Conservation (phyloP, 176 grass and related monocot genomes). For the Zea luxurians region DNA sequence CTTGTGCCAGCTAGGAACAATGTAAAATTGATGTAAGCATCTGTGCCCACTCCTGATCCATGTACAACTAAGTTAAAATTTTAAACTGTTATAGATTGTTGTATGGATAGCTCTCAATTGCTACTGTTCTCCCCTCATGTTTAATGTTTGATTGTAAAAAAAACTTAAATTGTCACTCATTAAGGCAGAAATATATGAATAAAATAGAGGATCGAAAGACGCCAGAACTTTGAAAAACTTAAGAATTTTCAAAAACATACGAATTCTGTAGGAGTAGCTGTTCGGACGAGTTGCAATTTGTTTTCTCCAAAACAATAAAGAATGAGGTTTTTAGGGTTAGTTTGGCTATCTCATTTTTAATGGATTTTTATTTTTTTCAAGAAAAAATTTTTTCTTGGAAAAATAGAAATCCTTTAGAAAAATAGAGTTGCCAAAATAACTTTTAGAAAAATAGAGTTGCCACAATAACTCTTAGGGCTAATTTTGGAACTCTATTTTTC, state of each 20-base stretch:
- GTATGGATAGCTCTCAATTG: neutral
- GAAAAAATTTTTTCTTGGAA: no score
- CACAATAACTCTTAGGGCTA: no score
- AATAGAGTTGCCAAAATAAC: no score
- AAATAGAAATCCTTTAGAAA: no score
- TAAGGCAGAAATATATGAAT: neutral
- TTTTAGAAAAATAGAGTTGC: no score
- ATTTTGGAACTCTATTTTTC: no score
- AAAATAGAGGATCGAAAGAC: neutral
- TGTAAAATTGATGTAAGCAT: slow-evolving; percentile 21
- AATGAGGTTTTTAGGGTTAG: neutral
- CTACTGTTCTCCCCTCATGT: neutral
- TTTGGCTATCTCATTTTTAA: no score
- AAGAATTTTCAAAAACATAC: neutral
- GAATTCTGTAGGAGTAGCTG: neutral
- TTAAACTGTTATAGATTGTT: neutral
- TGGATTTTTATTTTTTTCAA: no score
- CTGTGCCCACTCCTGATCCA: neutral
- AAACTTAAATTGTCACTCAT: no score
- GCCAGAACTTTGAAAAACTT: no score
- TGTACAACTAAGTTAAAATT: neutral
- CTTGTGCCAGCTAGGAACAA: slow-evolving; percentile 7
- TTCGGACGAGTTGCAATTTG: neutral
- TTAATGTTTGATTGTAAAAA: neutral
- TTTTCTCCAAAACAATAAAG: neutral